Conservation (phyloP, 768 basidiomycete genomes). For the Boletus insuetus region DNA sequence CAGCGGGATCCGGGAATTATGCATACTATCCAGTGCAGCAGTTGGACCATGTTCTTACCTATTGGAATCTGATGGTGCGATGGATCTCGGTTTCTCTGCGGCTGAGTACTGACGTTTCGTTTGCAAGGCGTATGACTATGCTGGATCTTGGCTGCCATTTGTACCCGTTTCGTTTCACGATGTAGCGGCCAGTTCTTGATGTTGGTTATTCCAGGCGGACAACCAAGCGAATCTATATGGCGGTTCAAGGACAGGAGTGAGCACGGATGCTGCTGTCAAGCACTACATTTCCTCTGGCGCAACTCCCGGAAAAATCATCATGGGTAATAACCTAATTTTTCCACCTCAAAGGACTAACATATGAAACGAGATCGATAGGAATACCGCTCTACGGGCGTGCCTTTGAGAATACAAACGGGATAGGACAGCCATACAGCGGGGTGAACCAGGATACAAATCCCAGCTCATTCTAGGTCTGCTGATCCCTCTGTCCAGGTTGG, state of each 20-base stretch:
- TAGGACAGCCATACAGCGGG: conserved; percentile 67
- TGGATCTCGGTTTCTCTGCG: neutral
- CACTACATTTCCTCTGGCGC: conserved; percentile 63
- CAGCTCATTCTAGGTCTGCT: neutral
- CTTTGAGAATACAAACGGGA: conserved; percentile 66
- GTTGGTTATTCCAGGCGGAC: conserved; percentile 33
- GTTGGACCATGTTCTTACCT: conserved; percentile 64
- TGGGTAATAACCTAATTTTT: conserved; percentile 42
- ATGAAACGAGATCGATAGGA: conserved; percentile 31
- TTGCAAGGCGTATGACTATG: conserved; percentile 66
- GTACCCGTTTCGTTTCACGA: conserved; percentile 36
- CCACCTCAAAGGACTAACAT: neutral
- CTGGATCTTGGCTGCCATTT: conserved; percentile 72
- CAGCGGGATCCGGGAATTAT: conserved; percentile 61
- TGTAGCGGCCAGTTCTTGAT: neutral
- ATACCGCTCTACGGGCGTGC: conserved; percentile 81
- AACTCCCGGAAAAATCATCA: conserved; percentile 57
- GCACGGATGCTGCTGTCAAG: conserved; percentile 63
- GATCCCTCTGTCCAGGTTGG: conserved; percentile 48
- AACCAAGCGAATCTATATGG: conserved; percentile 71
- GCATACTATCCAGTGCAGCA: conserved; percentile 54
- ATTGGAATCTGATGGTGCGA: conserved; percentile 80
- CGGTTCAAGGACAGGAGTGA: conserved; percentile 58
- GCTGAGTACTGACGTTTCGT: neutral
- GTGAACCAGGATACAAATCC: conserved; percentile 34